phyloP scores from a whole-genome alignment of 352 stramenopile species.

The Pythium utonaiense region DNA sequence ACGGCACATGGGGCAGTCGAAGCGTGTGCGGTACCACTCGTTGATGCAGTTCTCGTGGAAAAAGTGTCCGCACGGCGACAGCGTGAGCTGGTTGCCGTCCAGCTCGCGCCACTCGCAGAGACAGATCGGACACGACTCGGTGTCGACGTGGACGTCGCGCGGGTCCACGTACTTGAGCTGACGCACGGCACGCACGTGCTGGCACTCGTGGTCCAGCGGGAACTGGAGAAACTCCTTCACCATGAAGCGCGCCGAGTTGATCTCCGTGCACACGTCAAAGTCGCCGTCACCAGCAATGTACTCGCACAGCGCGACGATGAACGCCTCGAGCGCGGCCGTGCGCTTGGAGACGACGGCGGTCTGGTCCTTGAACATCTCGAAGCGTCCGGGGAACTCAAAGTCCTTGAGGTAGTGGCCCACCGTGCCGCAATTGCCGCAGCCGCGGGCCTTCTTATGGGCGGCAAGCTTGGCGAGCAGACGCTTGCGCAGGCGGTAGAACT shows the following conservation, averaged over 20 bases:
- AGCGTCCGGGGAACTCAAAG: slow-evolving; percentile 65
- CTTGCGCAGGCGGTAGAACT: slow-evolving; percentile 83
- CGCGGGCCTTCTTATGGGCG: slow-evolving; percentile 50
- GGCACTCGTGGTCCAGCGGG: slow-evolving; percentile 71
- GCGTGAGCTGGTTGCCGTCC: slow-evolving; percentile 77
- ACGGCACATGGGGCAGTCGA: slow-evolving; percentile 87
- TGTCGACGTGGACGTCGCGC: slow-evolving; percentile 76
- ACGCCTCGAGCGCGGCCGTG: slow-evolving; percentile 70
- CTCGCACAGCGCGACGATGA: slow-evolving; percentile 70
- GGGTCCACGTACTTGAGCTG: slow-evolving; percentile 85
- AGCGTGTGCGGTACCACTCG: slow-evolving; percentile 85
- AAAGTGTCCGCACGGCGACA: slow-evolving; percentile 80
- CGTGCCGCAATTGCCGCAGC: slow-evolving; percentile 46
- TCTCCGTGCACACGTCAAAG: slow-evolving; percentile 59
- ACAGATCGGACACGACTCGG: slow-evolving; percentile 79
- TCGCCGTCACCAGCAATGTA: slow-evolving; percentile 54
- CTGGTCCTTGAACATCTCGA: slow-evolving; percentile 75
- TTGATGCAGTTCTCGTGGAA: slow-evolving; percentile 89
- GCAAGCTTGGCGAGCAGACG: slow-evolving; percentile 52
- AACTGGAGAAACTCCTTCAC: slow-evolving; percentile 87
- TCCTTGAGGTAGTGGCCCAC: slow-evolving; percentile 65
- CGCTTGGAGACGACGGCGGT: slow-evolving; percentile 53
- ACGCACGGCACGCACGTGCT: slow-evolving; percentile 78
- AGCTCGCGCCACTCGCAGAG: slow-evolving; percentile 82
- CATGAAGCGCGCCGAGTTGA: slow-evolving; percentile 57